Percentiles rank a stretch among this genome's conserved stretches.
Conservation (phyloP, 305 asterid species). For the Fraxinus sp. region DNA sequence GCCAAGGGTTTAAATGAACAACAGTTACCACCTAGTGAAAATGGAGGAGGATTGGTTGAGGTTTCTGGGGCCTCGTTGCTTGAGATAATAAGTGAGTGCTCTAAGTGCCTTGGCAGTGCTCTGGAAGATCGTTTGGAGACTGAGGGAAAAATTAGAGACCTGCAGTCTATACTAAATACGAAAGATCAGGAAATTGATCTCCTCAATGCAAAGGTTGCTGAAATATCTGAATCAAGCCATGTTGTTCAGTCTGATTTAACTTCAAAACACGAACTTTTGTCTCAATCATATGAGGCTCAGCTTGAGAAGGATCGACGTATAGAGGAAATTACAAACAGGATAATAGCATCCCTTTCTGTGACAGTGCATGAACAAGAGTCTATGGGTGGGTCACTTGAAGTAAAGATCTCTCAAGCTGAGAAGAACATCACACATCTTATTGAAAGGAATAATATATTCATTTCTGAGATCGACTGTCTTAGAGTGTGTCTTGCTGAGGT, state of each 20-base stretch:
- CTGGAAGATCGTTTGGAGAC: conserved; percentile 33
- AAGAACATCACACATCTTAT: conserved; percentile 41
- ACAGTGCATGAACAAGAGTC: conserved; percentile 46
- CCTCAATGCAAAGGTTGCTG: conserved; percentile 56
- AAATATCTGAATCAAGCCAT: conserved; percentile 42
- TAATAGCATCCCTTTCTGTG: conserved; percentile 47
- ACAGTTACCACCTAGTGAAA: conserved; percentile 29
- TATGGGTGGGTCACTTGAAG: conserved; percentile 44
- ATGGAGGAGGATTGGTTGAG: conserved; percentile 32
- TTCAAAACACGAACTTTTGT: conserved; percentile 35
- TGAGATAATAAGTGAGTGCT: conserved; percentile 59
- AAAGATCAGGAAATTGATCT: conserved; percentile 65
- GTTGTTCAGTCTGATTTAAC: conserved; percentile 35
- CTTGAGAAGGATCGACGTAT: conserved; percentile 47
- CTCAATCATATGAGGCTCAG: conserved; percentile 36
- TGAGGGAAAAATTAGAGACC: conserved; percentile 47
- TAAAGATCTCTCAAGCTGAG: conserved; percentile 63
- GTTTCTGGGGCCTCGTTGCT: conserved; percentile 45
- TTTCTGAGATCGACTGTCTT: conserved; percentile 59
- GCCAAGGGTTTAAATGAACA: conserved; percentile 43
- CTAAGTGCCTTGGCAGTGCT: conserved; percentile 40
- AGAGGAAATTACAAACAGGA: conserved; percentile 56
- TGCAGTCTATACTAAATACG: conserved; percentile 40
- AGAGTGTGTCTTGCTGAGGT: conserved; percentile 52
- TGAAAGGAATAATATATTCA: conserved; percentile 51